Conservation (phyloP, 768 basidiomycete genomes). For the Infundibulicybe gibba region DNA sequence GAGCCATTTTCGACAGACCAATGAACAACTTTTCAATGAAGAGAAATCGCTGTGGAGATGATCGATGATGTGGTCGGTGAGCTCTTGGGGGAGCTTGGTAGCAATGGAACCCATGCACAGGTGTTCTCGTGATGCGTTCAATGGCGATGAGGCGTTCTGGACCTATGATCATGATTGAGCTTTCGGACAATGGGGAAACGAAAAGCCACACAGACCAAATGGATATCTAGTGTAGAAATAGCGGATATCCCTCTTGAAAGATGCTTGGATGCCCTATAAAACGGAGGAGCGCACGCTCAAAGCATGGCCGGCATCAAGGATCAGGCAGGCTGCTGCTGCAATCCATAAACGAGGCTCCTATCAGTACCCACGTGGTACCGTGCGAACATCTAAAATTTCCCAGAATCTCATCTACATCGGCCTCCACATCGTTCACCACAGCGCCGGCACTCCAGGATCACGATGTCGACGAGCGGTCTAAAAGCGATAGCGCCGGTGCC, state of each 20-base stretch:
- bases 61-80: conserved; percentile 45
- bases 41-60: conserved; percentile 31
- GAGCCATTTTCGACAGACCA: conserved; percentile 35
- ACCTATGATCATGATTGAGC: no score
- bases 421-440: background rate
- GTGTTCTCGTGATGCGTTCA: no score
- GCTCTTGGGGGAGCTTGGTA: conserved; percentile 35
- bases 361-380: background rate
- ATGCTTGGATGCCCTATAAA: no score
- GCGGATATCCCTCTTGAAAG: no score
- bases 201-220: no score
- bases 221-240: no score
- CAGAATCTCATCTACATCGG: background rate
- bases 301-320: no score
- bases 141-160: no score
- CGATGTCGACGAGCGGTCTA: conserved; percentile 82
- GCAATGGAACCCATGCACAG: no score
- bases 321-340: no score
- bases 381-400: conserved; percentile 2
- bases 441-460: conserved; percentile 7
- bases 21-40: conserved; percentile 28
- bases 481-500: conserved; percentile 99
- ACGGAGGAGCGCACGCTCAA: no score
- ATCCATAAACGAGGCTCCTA: background rate
- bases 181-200: no score